Conservation (phyloP, 106 monocot genomes). For the Platanthera guangdongensis region DNA sequence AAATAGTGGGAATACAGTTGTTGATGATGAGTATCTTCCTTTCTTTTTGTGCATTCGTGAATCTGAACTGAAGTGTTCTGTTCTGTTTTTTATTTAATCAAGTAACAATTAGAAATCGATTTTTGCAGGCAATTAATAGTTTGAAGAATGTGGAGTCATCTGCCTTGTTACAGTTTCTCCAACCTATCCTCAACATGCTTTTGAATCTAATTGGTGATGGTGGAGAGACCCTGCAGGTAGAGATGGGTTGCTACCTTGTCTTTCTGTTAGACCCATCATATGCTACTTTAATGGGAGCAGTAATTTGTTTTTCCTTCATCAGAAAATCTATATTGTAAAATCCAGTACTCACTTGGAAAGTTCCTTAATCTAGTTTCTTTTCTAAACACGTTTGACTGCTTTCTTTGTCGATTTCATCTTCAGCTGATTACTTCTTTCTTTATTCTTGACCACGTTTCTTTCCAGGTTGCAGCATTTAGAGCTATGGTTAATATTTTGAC, state of each 20-base stretch:
- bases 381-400: neutral
- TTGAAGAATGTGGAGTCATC: conserved; percentile 99
- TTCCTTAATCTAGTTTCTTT: neutral
- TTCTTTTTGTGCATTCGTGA: neutral
- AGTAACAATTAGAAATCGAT: neutral
- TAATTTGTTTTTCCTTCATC: neutral
- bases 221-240: conserved; percentile 98
- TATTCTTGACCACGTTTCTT: neutral
- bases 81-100: conserved; percentile 1
- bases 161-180: conserved; percentile 90
- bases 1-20: too few species aligned
- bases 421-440: neutral
- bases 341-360: neutral
- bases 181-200: conserved; percentile 98
- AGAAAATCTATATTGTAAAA: neutral
- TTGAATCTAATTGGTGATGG: conserved; percentile 98
- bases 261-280: neutral
- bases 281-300: neutral
- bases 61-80: neutral
- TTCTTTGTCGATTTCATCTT: neutral
- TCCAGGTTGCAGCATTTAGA: conserved; percentile 98
- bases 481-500: conserved; percentile 99
- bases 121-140: conserved; percentile 91
- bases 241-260: neutral
- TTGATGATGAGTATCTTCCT: too few species aligned